phyloP scores from a whole-genome alignment of 257 asterid species.

The Jasminum sambac region DNA sequence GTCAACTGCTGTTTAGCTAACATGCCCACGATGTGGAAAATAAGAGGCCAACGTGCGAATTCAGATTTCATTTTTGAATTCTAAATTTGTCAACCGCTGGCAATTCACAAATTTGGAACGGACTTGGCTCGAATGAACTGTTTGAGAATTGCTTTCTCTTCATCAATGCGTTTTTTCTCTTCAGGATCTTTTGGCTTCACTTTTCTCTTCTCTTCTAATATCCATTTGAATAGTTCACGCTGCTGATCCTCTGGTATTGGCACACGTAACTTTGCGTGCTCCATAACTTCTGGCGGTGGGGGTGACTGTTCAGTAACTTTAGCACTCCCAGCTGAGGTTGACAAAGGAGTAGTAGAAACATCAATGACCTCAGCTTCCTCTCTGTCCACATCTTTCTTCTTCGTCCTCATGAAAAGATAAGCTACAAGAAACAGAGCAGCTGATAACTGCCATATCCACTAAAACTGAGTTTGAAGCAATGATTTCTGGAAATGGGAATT shows the following conservation, averaged over 20 bases:
- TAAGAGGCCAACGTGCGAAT: not conserved
- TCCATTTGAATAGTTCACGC: constrained; percentile 75
- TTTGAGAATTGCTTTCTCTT: constrained; percentile 81
- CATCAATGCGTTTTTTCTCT: constrained; percentile 81
- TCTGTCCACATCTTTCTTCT: constrained; percentile 33
- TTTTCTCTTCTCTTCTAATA: constrained; percentile 83
- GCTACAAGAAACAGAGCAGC: constrained; percentile 37
- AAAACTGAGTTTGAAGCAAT: not conserved
- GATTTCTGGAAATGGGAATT: not conserved
- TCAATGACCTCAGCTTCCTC: constrained; percentile 37
- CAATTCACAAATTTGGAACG: constrained; percentile 45
- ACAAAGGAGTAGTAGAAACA: constrained; percentile 32
- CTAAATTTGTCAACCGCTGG: not conserved
- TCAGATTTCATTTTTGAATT: not conserved
- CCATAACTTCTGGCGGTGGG: constrained; percentile 25
- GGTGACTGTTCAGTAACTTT: constrained; percentile 34
- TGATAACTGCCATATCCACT: not conserved
- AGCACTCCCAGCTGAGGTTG: constrained; percentile 31
- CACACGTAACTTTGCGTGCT: constrained; percentile 42
- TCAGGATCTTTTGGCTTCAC: constrained; percentile 60
- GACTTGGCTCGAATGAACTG: constrained; percentile 73
- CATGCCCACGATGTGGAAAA: not conserved
- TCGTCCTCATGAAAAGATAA: constrained; percentile 61
- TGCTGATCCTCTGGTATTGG: constrained; percentile 73
- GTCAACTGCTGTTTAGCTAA: not conserved